phyloP scores from a whole-genome alignment of 441 rosid genomes.

The Dalechampia spathulata region DNA sequence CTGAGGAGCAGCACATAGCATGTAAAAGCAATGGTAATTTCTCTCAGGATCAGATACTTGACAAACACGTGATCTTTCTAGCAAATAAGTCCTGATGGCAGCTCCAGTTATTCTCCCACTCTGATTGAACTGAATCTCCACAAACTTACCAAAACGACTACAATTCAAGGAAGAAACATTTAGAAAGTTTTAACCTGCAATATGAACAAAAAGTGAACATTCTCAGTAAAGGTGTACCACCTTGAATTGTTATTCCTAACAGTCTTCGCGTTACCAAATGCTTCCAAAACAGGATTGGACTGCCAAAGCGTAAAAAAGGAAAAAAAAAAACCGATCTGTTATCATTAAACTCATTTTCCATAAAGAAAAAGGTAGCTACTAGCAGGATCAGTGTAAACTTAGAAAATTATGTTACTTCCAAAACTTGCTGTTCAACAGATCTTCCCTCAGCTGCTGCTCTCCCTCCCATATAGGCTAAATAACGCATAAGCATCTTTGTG shows the following conservation, averaged over 20 bases:
- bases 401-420: constrained; percentile 51
- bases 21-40: constrained; percentile 97
- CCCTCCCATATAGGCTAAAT: constrained; percentile 98
- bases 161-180: constrained; percentile 8
- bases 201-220: constrained; percentile 2
- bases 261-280: constrained; percentile 99
- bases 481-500: constrained; percentile 90
- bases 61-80: constrained; percentile 96
- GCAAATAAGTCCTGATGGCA: constrained; percentile 92
- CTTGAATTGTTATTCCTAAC: constrained; percentile 97
- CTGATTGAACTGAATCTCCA: constrained; percentile 93
- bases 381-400: neutral
- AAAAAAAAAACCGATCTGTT: neutral
- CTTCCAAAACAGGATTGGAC: constrained; percentile 99
- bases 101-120: constrained; percentile 92
- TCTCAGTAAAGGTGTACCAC: constrained; percentile 24
- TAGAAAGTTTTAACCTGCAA: neutral
- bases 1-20: constrained; percentile 91
- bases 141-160: constrained; percentile 98
- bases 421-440: constrained; percentile 89
- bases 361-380: constrained; percentile 10
- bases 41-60: constrained; percentile 98
- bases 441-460: constrained; percentile 84
- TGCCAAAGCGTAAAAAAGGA: constrained; percentile 34
- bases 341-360: constrained; percentile 10